These are phyloP conservation scores for Tagetes erecta DNA, from an alignment of 129 eudicot species.

Conservation along the genomic window DNA sequence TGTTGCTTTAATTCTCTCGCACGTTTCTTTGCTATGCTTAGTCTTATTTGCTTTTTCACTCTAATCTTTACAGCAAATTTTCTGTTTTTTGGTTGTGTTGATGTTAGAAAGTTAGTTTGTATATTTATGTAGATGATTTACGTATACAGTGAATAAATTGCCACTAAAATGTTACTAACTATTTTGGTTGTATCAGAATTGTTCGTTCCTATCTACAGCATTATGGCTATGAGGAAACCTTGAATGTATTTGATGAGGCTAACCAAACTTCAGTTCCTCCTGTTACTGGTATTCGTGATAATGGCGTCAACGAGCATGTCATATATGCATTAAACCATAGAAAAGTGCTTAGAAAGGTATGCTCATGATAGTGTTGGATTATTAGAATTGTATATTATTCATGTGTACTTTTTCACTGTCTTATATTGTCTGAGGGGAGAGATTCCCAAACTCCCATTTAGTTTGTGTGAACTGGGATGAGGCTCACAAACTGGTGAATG, in stretches of 20 bases:
- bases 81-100: background rate
- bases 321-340: conserved; percentile 58
- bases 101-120: conserved; percentile 7
- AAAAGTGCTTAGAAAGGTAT: conserved; percentile 83
- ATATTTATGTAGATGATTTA: conserved; percentile 5
- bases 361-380: conserved; percentile 2
- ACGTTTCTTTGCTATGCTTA: background rate
- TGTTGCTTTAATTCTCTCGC: background rate
- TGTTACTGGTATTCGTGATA: conserved; percentile 47
- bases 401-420: background rate
- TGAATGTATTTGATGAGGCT: conserved; percentile 64
- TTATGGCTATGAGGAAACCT: conserved; percentile 95
- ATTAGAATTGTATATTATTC: background rate
- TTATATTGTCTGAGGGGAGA: conserved; percentile 16
- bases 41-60: background rate
- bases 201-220: conserved; percentile 87
- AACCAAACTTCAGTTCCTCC: conserved; percentile 68
- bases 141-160: background rate
- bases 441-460: background rate
- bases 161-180: conserved; percentile 11
- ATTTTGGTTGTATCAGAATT: conserved; percentile 50
- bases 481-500: background rate
- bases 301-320: conserved; percentile 56
- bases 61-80: background rate
- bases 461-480: background rate